Conservation (phyloP, 2,329 filamentous ascomycete species). For the Colletotrichum higginsianum region DNA sequence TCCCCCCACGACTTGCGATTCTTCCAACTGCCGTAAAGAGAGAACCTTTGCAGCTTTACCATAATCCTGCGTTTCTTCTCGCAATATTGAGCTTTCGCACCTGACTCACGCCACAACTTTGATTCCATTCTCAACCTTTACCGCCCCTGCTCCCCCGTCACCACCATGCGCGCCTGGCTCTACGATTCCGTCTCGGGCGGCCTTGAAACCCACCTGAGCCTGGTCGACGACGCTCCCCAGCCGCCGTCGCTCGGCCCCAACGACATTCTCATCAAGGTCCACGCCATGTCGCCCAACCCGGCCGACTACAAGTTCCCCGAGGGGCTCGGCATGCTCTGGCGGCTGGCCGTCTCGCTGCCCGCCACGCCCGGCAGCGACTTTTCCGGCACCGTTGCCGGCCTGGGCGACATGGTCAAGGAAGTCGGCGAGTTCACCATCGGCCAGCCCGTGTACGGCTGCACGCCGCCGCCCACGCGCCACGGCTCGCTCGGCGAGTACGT, state of each 20-base stretch:
- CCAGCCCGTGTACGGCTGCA: conserved; percentile 62
- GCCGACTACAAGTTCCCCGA: conserved; percentile 77
- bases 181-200: conserved; percentile 15
- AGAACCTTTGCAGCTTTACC: background rate
- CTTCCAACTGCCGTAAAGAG: background rate
- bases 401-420: conserved; percentile 45
- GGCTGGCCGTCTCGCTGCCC: conserved; percentile 56
- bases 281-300: conserved; percentile 70
- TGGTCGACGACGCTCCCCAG: conserved; percentile 58
- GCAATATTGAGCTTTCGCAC: background rate
- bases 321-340: conserved; percentile 54
- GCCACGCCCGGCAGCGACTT: conserved; percentile 67
- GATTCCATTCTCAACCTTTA: background rate
- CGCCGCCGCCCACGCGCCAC: conserved; percentile 48
- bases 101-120: background rate
- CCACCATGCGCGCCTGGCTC: conserved; percentile 20
- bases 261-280: conserved; percentile 69
- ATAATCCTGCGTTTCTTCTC: background rate
- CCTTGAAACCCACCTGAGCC: conserved; percentile 44
- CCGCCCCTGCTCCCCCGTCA: background rate
- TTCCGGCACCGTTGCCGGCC: conserved; percentile 58
- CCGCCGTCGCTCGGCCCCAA: conserved; percentile 53
- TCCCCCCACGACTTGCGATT: background rate
- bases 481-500: conserved; percentile 54
- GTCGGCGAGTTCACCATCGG: conserved; percentile 53